These are phyloP conservation scores for Acacia confusa DNA, from an alignment of 306 rosid species.

Conservation along the genomic window DNA sequence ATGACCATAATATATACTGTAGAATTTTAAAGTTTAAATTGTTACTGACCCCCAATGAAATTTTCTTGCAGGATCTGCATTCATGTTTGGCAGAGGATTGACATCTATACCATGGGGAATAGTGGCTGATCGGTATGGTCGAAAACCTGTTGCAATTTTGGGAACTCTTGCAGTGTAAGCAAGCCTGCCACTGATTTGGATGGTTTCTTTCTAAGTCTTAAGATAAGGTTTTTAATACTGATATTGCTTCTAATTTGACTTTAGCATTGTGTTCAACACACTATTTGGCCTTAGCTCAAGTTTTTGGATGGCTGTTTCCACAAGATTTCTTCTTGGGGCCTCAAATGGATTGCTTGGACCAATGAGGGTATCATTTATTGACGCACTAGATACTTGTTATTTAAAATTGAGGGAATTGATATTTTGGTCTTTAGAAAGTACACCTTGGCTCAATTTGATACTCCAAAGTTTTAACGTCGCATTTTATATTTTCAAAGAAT, in stretches of 20 bases:
- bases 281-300: slow-evolving; percentile 85
- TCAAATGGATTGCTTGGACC: slow-evolving; percentile 86
- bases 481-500: too few species aligned
- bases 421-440: too few species aligned
- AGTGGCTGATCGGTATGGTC: slow-evolving; percentile 84
- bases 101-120: slow-evolving; percentile 82
- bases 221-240: neutral
- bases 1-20: neutral
- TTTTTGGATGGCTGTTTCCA: slow-evolving; percentile 77
- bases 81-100: slow-evolving; percentile 79
- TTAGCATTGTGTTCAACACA: slow-evolving; percentile 77
- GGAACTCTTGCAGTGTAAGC: slow-evolving; percentile 62
- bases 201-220: slow-evolving; percentile 5
- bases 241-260: slow-evolving; percentile 19
- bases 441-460: too few species aligned
- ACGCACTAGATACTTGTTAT: neutral
- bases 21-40: neutral
- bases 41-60: neutral
- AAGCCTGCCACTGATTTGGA: neutral
- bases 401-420: neutral
- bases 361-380: slow-evolving; percentile 49
- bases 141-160: slow-evolving; percentile 65
- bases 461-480: too few species aligned
- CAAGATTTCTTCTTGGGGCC: slow-evolving; percentile 84
- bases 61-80: slow-evolving; percentile 65